phyloP scores from a whole-genome alignment of 371 early-diverging fungal species.

The Haplosporangium sp. region DNA sequence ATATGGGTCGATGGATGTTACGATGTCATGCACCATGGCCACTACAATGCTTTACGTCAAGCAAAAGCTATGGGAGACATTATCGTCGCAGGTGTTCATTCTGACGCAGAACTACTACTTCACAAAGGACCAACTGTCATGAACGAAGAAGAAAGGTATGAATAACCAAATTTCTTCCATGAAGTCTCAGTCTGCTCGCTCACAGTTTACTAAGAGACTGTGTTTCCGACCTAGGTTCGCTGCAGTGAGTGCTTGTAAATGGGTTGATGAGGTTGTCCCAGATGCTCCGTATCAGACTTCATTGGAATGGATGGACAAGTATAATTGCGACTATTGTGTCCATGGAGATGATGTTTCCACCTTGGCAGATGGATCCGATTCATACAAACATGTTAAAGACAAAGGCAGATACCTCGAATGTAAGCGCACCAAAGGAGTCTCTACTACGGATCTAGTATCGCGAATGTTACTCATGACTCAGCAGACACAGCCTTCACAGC shows the following conservation, averaged over 20 bases:
- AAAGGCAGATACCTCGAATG: constrained; percentile 94
- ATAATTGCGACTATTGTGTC: constrained; percentile 92
- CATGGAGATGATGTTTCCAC: constrained; percentile 98
- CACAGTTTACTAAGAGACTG: too few relatives aligned
- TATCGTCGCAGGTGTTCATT: constrained; percentile 96
- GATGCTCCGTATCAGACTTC: constrained; percentile 95
- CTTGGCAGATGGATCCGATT: constrained; percentile 94
- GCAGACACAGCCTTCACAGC: constrained; percentile 82
- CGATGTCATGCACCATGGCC: constrained; percentile 94
- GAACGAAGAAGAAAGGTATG: constrained; percentile 91
- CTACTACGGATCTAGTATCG: constrained; percentile 96
- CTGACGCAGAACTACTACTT: constrained; percentile 88
- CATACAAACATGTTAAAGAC: constrained; percentile 93
- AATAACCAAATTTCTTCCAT: too few relatives aligned
- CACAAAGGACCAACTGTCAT: constrained; percentile 98
- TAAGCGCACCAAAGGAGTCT: constrained; percentile 93
- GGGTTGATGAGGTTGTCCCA: constrained; percentile 94
- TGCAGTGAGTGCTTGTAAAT: constrained; percentile 95
- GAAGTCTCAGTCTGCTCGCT: too few relatives aligned
- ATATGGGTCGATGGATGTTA: constrained; percentile 95
- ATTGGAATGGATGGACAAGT: constrained; percentile 83
- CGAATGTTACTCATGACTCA: constrained; percentile 93
- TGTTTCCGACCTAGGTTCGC: constrained; percentile 49
- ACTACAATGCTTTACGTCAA: constrained; percentile 96
- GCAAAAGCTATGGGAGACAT: constrained; percentile 93